phyloP scores from a whole-genome alignment of 345 rosid genomes.

The Populus euphratica region DNA sequence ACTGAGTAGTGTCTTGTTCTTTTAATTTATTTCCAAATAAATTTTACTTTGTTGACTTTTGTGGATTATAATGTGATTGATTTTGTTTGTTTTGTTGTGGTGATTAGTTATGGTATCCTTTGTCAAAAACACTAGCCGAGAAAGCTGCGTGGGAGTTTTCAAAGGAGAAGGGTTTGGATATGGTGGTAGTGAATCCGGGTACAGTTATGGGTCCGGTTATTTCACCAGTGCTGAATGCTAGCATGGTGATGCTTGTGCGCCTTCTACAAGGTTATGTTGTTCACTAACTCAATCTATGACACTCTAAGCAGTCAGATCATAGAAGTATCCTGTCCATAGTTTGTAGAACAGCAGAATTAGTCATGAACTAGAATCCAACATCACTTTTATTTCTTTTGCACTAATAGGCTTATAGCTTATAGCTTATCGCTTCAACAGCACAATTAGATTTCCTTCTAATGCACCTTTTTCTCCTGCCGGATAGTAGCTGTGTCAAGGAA shows the following conservation, averaged over 20 bases:
- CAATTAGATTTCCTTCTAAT: neutral
- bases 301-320: too few species aligned
- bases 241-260: constrained; percentile 72
- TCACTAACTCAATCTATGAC: neutral
- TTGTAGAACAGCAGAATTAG: too few species aligned
- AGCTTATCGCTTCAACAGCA: neutral
- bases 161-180: constrained; percentile 65
- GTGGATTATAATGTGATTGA: neutral
- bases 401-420: too few species aligned
- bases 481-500: neutral
- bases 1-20: too few species aligned
- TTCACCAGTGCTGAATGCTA: constrained; percentile 67
- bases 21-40: neutral
- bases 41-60: neutral
- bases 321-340: too few species aligned
- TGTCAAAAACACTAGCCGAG: constrained; percentile 84
- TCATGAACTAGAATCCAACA: too few species aligned
- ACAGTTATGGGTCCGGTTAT: constrained; percentile 88
- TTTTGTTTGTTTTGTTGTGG: neutral
- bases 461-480: neutral
- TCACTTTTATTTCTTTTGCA: too few species aligned
- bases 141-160: constrained; percentile 89
- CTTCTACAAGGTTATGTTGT: constrained; percentile 59
- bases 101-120: constrained; percentile 78
- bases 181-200: constrained; percentile 92